phyloP scores from a whole-genome alignment of 371 early-diverging fungal species.

The Zychaea mexicana region DNA sequence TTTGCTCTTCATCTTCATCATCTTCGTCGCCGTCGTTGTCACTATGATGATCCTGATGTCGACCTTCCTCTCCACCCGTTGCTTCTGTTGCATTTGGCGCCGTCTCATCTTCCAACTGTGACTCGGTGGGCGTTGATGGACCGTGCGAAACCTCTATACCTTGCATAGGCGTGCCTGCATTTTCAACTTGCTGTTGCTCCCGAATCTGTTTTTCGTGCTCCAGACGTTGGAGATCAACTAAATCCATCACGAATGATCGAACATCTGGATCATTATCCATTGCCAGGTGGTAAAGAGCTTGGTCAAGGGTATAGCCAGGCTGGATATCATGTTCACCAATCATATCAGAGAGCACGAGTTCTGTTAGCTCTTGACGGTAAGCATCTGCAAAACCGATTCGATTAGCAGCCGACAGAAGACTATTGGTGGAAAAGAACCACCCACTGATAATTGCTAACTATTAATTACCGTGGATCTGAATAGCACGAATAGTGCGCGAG shows the following conservation, averaged over 20 bases:
- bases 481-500: slow-evolving; percentile 26
- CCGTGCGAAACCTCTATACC: slow-evolving; percentile 14
- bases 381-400: slow-evolving; percentile 12
- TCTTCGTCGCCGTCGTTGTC: too few relatives aligned
- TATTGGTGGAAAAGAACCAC: too few relatives aligned
- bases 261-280: slow-evolving; percentile 41
- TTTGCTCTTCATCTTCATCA: slow-evolving; percentile 14
- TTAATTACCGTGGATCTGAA: slow-evolving; percentile 32
- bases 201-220: slow-evolving; percentile 3
- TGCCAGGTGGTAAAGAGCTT: slow-evolving; percentile 31
- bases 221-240: slow-evolving; percentile 24
- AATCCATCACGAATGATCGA: slow-evolving; percentile 26
- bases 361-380: slow-evolving; percentile 17
- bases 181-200: slow-evolving; percentile 4
- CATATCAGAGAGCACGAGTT: slow-evolving; percentile 8
- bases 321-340: slow-evolving; percentile 16
- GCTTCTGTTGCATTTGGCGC: background rate
- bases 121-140: background rate
- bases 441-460: background rate
- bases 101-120: slow-evolving; percentile 2
- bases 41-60: background rate
- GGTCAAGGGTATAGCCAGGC: slow-evolving; percentile 28
- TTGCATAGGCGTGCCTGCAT: slow-evolving; percentile 25
- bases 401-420: too few relatives aligned
- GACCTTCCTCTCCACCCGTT: background rate